Percentiles rank a stretch among this genome's conserved stretches.
phyloP scores from a whole-genome alignment of 345 rosid genomes.

The Physaria fendleri region DNA sequence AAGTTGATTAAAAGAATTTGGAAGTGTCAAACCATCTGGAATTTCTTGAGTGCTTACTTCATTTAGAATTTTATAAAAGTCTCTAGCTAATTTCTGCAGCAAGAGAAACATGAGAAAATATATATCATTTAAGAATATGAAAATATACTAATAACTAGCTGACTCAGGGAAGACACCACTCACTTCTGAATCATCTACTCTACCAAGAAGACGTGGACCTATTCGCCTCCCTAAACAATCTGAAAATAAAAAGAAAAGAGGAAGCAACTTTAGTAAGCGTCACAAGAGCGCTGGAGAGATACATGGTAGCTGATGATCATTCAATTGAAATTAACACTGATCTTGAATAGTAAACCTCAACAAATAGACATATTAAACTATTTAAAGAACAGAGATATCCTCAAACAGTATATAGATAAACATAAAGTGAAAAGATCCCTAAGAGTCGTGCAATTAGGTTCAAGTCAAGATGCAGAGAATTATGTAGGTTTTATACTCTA shows the following conservation, averaged over 20 bases:
- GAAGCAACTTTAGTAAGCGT: slow-evolving; percentile 13
- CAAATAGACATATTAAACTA: neutral
- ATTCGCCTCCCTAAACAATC: slow-evolving; percentile 99
- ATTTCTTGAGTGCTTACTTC: slow-evolving; percentile 76
- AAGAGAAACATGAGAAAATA: slow-evolving; percentile 27
- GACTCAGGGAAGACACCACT: slow-evolving; percentile 15
- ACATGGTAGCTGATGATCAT: neutral
- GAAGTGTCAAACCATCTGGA: slow-evolving; percentile 78
- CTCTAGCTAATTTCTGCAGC: slow-evolving; percentile 76
- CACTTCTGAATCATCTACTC: slow-evolving; percentile 93
- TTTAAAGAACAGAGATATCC: neutral
- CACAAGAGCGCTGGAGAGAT: slow-evolving; percentile 5
- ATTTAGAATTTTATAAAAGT: slow-evolving; percentile 75
- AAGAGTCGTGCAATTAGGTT: neutral
- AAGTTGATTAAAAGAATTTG: slow-evolving; percentile 81
- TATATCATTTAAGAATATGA: slow-evolving; percentile 22
- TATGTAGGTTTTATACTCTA: neutral
- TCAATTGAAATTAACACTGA: neutral
- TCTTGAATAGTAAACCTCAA: neutral
- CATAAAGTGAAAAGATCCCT: neutral
- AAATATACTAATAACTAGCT: neutral
- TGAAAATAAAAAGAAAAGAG: slow-evolving; percentile 30
- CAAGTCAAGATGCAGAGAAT: slow-evolving; percentile 1
- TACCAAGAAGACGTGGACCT: slow-evolving; percentile 92
- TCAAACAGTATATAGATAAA: neutral